These are phyloP conservation scores for Thielaviopsis populi DNA, from an alignment of 2,329 filamentous ascomycete genomes.

Conservation along the genomic window DNA sequence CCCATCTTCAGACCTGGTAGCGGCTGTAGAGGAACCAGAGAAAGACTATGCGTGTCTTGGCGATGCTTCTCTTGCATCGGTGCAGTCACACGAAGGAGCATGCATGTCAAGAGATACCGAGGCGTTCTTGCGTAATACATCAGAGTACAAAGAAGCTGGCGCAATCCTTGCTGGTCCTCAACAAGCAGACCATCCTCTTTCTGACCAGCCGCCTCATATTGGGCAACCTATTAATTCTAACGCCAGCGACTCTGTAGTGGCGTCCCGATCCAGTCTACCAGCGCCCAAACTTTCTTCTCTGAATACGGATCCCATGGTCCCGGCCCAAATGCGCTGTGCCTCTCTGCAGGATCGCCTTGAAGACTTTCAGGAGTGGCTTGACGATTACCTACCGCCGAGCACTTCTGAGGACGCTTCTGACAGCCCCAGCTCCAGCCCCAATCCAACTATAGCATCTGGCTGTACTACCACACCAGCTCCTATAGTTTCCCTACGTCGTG, in stretches of 20 bases:
- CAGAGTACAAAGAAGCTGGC: neutral
- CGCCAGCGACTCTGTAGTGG: neutral
- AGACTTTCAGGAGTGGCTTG: constrained; percentile 18
- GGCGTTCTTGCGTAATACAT: neutral
- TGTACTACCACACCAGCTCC: neutral
- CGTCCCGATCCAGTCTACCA: neutral
- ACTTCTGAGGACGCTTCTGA: neutral
- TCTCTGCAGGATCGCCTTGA: constrained; percentile 16
- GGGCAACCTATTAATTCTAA: neutral
- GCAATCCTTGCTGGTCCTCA: neutral
- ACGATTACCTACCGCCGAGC: constrained; percentile 12
- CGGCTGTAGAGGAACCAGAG: neutral
- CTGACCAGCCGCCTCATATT: neutral
- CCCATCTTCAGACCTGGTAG: neutral
- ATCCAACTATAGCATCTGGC: neutral
- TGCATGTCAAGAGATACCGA: neutral
- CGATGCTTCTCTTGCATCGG: neutral
- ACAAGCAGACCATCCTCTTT: neutral
- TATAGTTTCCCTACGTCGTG: neutral
- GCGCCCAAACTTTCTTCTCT: neutral
- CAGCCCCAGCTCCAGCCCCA: neutral
- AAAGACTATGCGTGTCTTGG: neutral
- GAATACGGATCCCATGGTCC: neutral
- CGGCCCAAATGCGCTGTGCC: neutral
- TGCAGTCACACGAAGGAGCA: neutral